Evolutionary conservation across 805 yeast genomes (phyloP).

Genomic region (Kodamaea restingae): DNA sequence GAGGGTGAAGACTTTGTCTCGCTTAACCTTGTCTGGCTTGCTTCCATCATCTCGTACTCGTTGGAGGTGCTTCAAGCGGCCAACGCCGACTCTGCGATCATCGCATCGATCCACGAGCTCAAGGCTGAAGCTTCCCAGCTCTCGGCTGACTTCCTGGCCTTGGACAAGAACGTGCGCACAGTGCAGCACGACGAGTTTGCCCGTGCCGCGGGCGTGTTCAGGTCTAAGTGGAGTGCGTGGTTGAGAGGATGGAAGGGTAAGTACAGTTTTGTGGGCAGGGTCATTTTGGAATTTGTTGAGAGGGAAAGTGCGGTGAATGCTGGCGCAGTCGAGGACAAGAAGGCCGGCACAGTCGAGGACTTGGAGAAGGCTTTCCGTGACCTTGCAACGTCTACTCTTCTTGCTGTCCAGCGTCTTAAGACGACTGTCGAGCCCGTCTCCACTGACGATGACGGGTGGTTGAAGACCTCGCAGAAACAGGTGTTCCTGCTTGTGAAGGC

Average conservation of each 20-base stretch:
- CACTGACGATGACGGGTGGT: conserved; percentile 60
- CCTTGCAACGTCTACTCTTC: conserved; percentile 54
- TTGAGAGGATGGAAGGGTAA: conserved; percentile 2
- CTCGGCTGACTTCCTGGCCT: neutral
- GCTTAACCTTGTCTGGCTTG: neutral
- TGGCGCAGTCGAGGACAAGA: neutral
- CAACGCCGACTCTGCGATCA: neutral
- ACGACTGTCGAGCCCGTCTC: conserved; percentile 40
- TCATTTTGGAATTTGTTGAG: conserved; percentile 42
- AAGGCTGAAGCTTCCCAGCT: neutral
- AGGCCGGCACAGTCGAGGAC: too few relatives aligned
- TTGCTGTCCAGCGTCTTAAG: conserved; percentile 52
- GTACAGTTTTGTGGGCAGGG: conserved; percentile 46
- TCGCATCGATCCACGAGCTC: neutral
- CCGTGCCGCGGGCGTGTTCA: neutral
- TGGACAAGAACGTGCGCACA: conserved; percentile 1
- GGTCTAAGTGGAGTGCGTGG: neutral
- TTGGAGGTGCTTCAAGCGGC: neutral
- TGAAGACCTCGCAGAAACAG: conserved; percentile 45
- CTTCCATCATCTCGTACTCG: conserved; percentile 4
- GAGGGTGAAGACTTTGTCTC: neutral
- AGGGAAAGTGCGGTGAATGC: neutral
- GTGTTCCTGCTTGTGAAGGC: conserved; percentile 39
- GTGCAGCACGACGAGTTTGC: neutral
- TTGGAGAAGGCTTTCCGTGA: conserved; percentile 48